Evolutionary conservation across 306 rosid species (phyloP), one percentile per base, ranked within the genome.

Genomic region (Quercus berberidifolia): DNA sequence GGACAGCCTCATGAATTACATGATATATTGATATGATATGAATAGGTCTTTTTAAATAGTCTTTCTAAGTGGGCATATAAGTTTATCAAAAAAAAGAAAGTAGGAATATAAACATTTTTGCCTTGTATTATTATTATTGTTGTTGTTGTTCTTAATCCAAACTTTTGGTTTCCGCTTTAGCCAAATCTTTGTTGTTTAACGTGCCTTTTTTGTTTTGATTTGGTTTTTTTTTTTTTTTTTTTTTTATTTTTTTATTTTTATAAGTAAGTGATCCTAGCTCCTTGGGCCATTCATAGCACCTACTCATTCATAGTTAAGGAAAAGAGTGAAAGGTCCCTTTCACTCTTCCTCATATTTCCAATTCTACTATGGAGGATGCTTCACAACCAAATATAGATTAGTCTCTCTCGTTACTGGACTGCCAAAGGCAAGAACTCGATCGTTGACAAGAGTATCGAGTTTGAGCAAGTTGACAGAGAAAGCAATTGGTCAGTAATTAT

Each of bases 401-500:
- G 46, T 9, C 64, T 80, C 30, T 80, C 83, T 35, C 83, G 83
- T n/a, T 74, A 80, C 30, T 38, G 41, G 2, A 52, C 68, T 4
- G 64, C 68, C 57, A 63, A 55, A 63, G 74, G 74, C 23, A 21
- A 21, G 23, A 21, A 21, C 23, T 21, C 23, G 23, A 21, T 21
- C 23, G 23, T 21, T 7, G 85, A 84, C 79, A 84, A 69, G 35
- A 80, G 77, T 28, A 31, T 84, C 14, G 87, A 84, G 18, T 84
- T 84, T 30, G 87, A 80, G 8, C 87, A 84, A 70, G 82, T 84
- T 56, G 87, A 84, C 77, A 67, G 87, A 69, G 87, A 84, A 77
- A 77, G 76, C 43, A 77, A 41, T 17, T 84, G 87, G 87, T 84
- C 6, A 6, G 79, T 49, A 49, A 49, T 38, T 38, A 38, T 38